phyloP scores from a whole-genome alignment of 495 filamentous ascomycete genomes.

The Endocarpon pusillum region DNA sequence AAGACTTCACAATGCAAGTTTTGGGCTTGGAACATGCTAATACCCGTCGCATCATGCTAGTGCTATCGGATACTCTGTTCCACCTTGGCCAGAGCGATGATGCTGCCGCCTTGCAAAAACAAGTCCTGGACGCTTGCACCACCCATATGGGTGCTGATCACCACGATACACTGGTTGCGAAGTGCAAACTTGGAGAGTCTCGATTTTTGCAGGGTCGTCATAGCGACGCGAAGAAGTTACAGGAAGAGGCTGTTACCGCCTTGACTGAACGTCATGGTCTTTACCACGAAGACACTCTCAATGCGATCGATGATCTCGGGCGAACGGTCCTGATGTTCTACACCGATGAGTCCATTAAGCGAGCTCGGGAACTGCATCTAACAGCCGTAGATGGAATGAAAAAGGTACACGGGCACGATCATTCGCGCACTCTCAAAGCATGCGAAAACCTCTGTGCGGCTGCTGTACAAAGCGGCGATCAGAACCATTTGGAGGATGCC shows the following conservation, averaged over 20 bases:
- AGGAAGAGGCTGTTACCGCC: slow-evolving; percentile 10
- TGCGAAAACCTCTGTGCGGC: slow-evolving; percentile 8
- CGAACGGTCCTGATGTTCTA: slow-evolving; percentile 8
- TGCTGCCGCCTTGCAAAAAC: slow-evolving; percentile 8
- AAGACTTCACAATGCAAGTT: slow-evolving; percentile 3
- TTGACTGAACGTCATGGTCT: slow-evolving; percentile 9
- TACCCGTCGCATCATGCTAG: slow-evolving; percentile 7
- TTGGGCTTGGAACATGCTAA: slow-evolving; percentile 9
- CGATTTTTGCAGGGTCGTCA: slow-evolving; percentile 12
- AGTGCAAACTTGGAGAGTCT: slow-evolving; percentile 9
- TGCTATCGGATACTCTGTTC: slow-evolving; percentile 2
- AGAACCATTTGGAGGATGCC: slow-evolving; percentile 7
- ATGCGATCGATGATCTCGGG: slow-evolving; percentile 14
- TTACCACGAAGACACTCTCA: slow-evolving; percentile 13
- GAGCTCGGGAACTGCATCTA: slow-evolving; percentile 11
- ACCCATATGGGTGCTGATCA: slow-evolving; percentile 10
- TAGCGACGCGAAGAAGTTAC: slow-evolving; percentile 14
- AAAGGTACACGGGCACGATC: slow-evolving; percentile 13
- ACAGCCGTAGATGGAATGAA: slow-evolving; percentile 15
- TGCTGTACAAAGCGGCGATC: neutral
- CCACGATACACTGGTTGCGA: slow-evolving; percentile 12
- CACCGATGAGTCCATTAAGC: slow-evolving; percentile 4
- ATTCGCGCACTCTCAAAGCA: slow-evolving; percentile 17
- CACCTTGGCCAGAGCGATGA: slow-evolving; percentile 4
- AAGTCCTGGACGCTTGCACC: slow-evolving; percentile 11